phyloP scores from a whole-genome alignment of 2,329 filamentous ascomycete species.

The Scytalidium sp. region DNA sequence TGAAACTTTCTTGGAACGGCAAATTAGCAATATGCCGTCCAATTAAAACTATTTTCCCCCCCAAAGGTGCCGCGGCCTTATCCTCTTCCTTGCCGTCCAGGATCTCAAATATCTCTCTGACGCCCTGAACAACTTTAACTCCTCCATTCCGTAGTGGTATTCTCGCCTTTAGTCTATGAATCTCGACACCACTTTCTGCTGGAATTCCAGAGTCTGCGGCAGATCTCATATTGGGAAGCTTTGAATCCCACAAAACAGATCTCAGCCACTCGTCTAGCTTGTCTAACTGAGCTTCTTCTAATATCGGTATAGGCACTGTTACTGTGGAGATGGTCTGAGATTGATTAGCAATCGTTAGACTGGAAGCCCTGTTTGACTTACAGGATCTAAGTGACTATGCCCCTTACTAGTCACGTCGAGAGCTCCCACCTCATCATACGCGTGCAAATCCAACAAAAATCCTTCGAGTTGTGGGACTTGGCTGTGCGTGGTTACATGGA shows the following conservation, averaged over 20 bases:
- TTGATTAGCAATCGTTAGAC: slow-evolving; percentile 6
- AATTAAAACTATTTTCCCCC: slow-evolving; percentile 63
- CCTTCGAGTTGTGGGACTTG: slow-evolving; percentile 80
- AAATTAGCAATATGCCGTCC: slow-evolving; percentile 52
- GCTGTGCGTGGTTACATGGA: slow-evolving; percentile 79
- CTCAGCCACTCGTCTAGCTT: slow-evolving; percentile 79
- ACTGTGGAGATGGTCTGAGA: slow-evolving; percentile 78
- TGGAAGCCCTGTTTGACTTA: slow-evolving; percentile 37
- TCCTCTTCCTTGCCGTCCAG: slow-evolving; percentile 49
- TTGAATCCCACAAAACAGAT: slow-evolving; percentile 77
- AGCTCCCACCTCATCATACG: slow-evolving; percentile 79
- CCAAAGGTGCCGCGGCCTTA: slow-evolving; percentile 19
- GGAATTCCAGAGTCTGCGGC: slow-evolving; percentile 24
- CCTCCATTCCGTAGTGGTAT: slow-evolving; percentile 62
- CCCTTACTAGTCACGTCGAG: slow-evolving; percentile 72
- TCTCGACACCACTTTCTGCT: slow-evolving; percentile 56
- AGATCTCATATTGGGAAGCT: slow-evolving; percentile 43
- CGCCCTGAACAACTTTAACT: slow-evolving; percentile 81
- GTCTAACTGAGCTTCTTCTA: slow-evolving; percentile 56
- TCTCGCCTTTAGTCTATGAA: slow-evolving; percentile 85
- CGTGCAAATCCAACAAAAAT: slow-evolving; percentile 83
- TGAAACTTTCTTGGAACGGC: slow-evolving; percentile 45
- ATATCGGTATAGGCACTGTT: slow-evolving; percentile 62
- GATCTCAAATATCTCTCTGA: slow-evolving; percentile 91
- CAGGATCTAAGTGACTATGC: slow-evolving; percentile 87